These are phyloP conservation scores for Annulohypoxylon stygium DNA, from an alignment of 495 filamentous ascomycete species.

Conservation along the genomic window DNA sequence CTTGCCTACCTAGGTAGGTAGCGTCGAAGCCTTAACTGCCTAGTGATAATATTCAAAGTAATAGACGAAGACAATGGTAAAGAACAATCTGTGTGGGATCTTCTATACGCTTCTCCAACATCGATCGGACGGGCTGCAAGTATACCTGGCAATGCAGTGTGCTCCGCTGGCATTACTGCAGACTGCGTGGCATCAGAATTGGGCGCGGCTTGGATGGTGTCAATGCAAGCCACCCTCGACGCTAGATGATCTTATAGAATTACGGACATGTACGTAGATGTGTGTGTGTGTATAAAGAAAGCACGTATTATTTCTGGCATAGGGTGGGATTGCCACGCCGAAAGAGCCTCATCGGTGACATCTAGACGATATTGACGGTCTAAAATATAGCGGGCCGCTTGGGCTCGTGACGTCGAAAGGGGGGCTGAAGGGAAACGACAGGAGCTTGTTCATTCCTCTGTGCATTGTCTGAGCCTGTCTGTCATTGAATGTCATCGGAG, in stretches of 20 bases:
- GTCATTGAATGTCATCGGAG: slow-evolving; percentile 27
- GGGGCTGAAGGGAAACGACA: slow-evolving; percentile 9
- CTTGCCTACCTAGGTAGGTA: background rate
- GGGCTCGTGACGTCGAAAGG: slow-evolving; percentile 1
- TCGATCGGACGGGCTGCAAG: slow-evolving; percentile 44
- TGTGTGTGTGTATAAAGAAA: background rate
- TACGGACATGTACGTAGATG: slow-evolving; percentile 3
- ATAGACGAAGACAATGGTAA: background rate
- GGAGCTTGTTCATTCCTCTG: background rate
- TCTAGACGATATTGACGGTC: background rate
- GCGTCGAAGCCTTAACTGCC: background rate
- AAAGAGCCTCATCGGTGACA: slow-evolving; percentile 44
- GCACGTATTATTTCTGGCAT: slow-evolving; percentile 25
- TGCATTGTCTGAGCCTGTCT: background rate
- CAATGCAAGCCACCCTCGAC: slow-evolving; percentile 41
- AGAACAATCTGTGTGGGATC: slow-evolving; percentile 19
- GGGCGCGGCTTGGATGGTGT: slow-evolving; percentile 32
- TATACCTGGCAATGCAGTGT: slow-evolving; percentile 43
- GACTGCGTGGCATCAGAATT: slow-evolving; percentile 40
- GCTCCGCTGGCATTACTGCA: slow-evolving; percentile 42
- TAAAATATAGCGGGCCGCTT: background rate
- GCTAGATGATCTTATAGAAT: slow-evolving; percentile 21
- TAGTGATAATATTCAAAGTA: background rate
- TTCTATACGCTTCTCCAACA: slow-evolving; percentile 29
- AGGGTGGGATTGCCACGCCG: slow-evolving; percentile 31